phyloP scores from a whole-genome alignment of 345 rosid species.

The Abelmoschus esculentus region DNA sequence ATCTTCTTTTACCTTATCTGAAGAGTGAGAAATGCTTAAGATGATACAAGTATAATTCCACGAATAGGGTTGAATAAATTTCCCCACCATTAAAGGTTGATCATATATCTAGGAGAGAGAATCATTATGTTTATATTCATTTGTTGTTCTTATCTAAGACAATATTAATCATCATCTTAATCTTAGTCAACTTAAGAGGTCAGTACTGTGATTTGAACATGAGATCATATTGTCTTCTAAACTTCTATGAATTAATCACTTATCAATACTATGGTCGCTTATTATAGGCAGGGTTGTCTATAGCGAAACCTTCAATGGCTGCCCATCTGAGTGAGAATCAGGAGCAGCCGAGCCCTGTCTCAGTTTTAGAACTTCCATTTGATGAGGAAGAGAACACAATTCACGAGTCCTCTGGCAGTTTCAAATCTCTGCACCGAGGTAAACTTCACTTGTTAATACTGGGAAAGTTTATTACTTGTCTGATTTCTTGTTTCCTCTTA shows the following conservation, averaged over 20 bases:
- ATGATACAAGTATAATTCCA: neutral
- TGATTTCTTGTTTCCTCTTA: neutral
- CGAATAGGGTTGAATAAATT: neutral
- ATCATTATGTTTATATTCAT: neutral
- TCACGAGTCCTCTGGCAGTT: constrained; percentile 32
- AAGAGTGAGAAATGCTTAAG: neutral
- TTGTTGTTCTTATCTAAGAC: constrained; percentile 2
- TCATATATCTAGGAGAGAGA: neutral
- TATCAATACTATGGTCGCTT: constrained; percentile 13
- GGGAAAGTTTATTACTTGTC: neutral
- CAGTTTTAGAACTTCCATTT: constrained; percentile 66
- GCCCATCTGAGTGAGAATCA: constrained; percentile 48
- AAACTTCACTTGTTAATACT: constrained; percentile 5
- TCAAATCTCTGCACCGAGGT: constrained; percentile 39
- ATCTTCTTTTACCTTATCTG: neutral
- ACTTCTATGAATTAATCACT: neutral
- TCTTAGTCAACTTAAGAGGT: neutral
- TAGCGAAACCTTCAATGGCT: constrained; percentile 31
- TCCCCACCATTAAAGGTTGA: neutral
- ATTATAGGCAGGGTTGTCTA: constrained; percentile 47
- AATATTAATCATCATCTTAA: neutral
- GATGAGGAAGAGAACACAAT: constrained; percentile 50
- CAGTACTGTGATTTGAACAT: neutral
- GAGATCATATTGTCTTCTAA: neutral
- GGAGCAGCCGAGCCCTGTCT: constrained; percentile 92